Percentiles rank a stretch among this genome's conserved stretches.
Evolutionary conservation across 2,329 filamentous ascomycete genomes (phyloP).

Genomic region (Tolypocladium paradoxum): DNA sequence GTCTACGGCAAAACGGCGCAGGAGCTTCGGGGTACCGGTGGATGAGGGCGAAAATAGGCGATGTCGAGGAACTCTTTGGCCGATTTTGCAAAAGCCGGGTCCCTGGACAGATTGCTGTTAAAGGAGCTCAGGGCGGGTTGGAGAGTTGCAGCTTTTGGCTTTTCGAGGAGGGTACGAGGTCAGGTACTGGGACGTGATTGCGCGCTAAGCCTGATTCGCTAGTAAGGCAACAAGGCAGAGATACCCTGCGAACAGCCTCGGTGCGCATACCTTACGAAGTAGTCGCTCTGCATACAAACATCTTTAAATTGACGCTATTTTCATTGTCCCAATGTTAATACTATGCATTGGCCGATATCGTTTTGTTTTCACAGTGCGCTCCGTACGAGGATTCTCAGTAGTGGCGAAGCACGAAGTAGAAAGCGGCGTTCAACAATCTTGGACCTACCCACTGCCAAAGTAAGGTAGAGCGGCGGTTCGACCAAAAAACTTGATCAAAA

Average conservation of each 20-base stretch:
- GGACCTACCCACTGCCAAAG: too few relatives aligned
- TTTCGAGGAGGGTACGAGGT: conserved; percentile 3
- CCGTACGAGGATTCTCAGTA: background rate
- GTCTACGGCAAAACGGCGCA: background rate
- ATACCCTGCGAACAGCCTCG: background rate
- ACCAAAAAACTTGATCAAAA: background rate
- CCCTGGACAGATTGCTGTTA: background rate
- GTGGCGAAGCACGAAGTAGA: background rate
- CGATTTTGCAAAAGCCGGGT: background rate
- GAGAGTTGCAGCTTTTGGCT: conserved; percentile 3
- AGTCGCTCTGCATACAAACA: background rate
- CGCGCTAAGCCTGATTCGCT: conserved; percentile 14
- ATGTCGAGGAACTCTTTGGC: background rate
- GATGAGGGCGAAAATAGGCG: background rate
- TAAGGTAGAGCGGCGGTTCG: background rate
- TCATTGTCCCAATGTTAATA: too few relatives aligned
- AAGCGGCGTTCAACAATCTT: background rate
- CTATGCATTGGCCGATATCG: background rate
- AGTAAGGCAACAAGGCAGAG: conserved; percentile 23
- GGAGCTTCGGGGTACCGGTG: background rate
- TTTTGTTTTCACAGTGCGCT: background rate
- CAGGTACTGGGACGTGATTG: conserved; percentile 10
- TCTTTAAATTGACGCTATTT: background rate
- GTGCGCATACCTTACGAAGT: too few relatives aligned
- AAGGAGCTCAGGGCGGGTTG: background rate